Base-by-base conservation (phyloP, 179 eudicot genomes). In the Sideroxylon spinosum region DNA sequence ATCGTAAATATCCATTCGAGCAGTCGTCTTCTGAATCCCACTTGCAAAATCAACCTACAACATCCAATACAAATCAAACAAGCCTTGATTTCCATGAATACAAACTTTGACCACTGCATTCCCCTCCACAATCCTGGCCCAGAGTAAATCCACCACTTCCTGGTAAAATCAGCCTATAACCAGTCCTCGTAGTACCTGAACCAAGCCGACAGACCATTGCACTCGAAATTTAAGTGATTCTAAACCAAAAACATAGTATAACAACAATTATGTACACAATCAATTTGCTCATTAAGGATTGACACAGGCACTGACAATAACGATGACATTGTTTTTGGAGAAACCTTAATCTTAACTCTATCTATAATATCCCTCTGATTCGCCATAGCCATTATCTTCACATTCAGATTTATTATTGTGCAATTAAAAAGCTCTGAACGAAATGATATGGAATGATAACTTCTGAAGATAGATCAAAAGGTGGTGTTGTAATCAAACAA, bases 61-160 rank as follows among this genome's bases (percentile, higher is more conserved):
- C 80, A 78, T 78, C 12, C 80, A 57, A 37, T 78, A 70, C 22
- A 78, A 49, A 46, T 78, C 76, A 3, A 78, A 59, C 26, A 78
- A 20, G 48, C 7, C 19, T 1, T 7, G 2, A 48, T 1, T n/a
- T 0, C 26, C 61, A 6, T 25, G 50, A 11, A 70, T 16, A 19
- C 7, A 23, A 6, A 70, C 76, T 57, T 78, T 69, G 0, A 71
- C n/a, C 61, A 23, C 69, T 17, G 76, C 60, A 11, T 65, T 69
- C 16, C 75, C 75, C 7, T 59, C 48, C 69, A 7, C 16, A 48
- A 78, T 70, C 73, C 80, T 76, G 2, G 53, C 0, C 13, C 61
- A 17, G 10, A 78, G 26, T 6, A 6, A 46, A 25, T 19, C 75
- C 0, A 61, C 46, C 29, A 78, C 75, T 5, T 78, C 76, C 12